Evolutionary conservation across 2,329 filamentous ascomycete species (phyloP).

Genomic region (Colletotrichum noveboracense): DNA sequence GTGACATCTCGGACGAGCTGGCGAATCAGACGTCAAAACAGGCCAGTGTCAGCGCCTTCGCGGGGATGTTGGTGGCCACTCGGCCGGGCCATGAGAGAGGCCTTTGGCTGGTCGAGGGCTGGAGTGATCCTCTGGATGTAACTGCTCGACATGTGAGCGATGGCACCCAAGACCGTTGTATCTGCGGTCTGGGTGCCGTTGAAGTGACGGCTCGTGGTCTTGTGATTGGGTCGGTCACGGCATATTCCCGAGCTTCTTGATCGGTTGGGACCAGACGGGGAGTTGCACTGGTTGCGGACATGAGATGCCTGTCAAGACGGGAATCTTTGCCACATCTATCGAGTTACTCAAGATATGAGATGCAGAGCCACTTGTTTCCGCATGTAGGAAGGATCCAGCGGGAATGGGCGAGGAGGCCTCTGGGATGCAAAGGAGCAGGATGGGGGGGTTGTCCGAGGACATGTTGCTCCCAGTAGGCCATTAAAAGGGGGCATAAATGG

Average conservation of each 20-base stretch:
- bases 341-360: neutral
- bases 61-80: neutral
- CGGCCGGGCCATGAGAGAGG: neutral
- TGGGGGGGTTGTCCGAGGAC: neutral
- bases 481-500: neutral
- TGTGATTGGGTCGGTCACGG: slow-evolving; percentile 2
- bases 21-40: neutral
- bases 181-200: neutral
- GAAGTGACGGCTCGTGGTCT: neutral
- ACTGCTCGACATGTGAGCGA: slow-evolving; percentile 11
- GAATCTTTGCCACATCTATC: neutral
- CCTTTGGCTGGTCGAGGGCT: neutral
- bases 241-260: neutral
- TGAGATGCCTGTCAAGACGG: slow-evolving; percentile 1
- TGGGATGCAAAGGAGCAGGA: neutral
- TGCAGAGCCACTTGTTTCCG: neutral
- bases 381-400: neutral
- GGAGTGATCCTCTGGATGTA: neutral
- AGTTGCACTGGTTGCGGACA: neutral
- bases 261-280: neutral
- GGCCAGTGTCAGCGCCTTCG: neutral
- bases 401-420: neutral
- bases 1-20: slow-evolving; percentile 5
- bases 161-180: slow-evolving; percentile 1
- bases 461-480: neutral